These are phyloP conservation scores for Sisymbrium irio DNA, from an alignment of 345 rosid genomes.

Conservation along the genomic window DNA sequence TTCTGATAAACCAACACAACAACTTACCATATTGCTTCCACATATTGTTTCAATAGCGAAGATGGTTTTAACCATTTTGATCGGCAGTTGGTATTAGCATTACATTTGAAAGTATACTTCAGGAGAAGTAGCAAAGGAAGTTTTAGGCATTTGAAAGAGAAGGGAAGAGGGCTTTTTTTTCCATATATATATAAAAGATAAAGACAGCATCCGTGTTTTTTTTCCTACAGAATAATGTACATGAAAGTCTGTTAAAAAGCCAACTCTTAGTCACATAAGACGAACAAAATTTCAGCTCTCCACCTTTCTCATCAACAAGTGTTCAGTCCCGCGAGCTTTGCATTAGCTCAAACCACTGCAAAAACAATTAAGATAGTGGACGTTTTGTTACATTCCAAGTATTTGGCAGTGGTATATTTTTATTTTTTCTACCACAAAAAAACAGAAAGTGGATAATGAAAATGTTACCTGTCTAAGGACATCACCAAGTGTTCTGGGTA, in stretches of 20 bases:
- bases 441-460: background rate
- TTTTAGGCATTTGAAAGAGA: background rate
- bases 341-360: conserved; percentile 98
- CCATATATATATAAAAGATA: background rate
- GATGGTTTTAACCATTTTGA: too few species aligned
- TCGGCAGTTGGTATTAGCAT: too few species aligned
- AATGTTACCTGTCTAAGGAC: conserved; percentile 78
- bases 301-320: background rate
- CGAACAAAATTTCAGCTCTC: background rate
- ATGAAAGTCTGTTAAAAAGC: background rate
- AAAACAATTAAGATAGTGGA: background rate
- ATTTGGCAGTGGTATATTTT: background rate
- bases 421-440: background rate
- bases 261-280: background rate
- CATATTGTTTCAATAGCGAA: background rate
- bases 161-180: conserved; percentile 1
- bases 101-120: background rate
- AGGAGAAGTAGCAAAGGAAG: background rate
- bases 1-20: too few species aligned
- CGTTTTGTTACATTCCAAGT: background rate
- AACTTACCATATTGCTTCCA: background rate
- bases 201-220: background rate
- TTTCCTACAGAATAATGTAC: background rate
- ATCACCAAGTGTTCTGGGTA: conserved; percentile 84
- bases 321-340: conserved; percentile 57